Evolutionary conservation across 805 yeast genomes (phyloP).

Genomic region (Wickerhamomyces chambardii): DNA sequence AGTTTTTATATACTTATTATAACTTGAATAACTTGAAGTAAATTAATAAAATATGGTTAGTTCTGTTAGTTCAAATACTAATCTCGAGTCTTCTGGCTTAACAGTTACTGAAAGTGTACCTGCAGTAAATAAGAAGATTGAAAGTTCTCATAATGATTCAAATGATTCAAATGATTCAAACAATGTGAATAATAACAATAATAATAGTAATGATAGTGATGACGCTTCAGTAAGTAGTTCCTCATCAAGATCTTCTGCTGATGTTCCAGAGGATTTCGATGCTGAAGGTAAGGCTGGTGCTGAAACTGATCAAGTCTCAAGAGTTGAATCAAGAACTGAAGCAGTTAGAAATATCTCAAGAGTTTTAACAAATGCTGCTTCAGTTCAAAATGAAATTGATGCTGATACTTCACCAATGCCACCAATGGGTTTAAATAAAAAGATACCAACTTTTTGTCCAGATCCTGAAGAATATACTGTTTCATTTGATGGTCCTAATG

Average conservation of each 20-base stretch:
- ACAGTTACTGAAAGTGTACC: not conserved
- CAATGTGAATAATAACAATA: too few species aligned
- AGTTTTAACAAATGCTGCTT: constrained; percentile 28
- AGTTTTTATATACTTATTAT: too few species aligned
- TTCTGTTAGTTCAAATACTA: not conserved
- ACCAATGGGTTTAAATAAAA: constrained; percentile 60
- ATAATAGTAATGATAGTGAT: too few species aligned
- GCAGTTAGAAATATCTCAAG: constrained; percentile 28
- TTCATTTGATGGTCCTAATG: constrained; percentile 68
- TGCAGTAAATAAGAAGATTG: not conserved
- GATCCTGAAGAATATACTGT: constrained; percentile 61
- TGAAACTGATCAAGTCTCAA: constrained; percentile 1
- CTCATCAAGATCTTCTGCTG: not conserved
- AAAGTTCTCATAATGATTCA: too few species aligned
- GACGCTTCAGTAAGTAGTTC: not conserved
- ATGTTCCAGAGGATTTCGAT: not conserved
- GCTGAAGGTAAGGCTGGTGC: not conserved
- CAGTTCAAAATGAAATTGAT: constrained; percentile 18
- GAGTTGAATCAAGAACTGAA: constrained; percentile 9
- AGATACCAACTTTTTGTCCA: constrained; percentile 33
- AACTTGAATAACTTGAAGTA: too few species aligned
- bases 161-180: too few species aligned
- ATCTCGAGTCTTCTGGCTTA: not conserved
- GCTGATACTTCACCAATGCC: constrained; percentile 32
- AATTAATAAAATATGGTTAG: too few species aligned